These are phyloP conservation scores for Sarocladium strictum DNA, from an alignment of 2,329 filamentous ascomycete genomes.

Conservation along the genomic window DNA sequence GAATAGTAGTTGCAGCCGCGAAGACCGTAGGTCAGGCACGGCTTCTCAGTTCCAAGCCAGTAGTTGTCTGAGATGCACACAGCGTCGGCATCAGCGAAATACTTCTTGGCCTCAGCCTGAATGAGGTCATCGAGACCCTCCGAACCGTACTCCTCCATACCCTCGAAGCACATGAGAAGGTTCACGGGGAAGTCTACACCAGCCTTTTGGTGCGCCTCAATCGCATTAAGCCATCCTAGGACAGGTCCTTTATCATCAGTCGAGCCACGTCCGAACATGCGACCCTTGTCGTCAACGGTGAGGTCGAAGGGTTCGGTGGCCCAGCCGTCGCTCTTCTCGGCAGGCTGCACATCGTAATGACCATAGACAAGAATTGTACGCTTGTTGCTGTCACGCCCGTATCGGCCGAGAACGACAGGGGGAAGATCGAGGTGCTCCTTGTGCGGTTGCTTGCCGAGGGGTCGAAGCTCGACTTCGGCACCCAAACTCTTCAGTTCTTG, in stretches of 20 bases:
- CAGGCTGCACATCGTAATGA: slow-evolving; percentile 98
- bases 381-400: slow-evolving; percentile 89
- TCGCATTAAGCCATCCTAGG: slow-evolving; percentile 94
- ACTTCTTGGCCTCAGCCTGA: slow-evolving; percentile 81
- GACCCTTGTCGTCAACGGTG: slow-evolving; percentile 78
- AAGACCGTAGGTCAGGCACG: slow-evolving; percentile 93
- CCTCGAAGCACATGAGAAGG: slow-evolving; percentile 98
- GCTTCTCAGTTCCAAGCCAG: slow-evolving; percentile 98
- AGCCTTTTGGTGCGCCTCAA: slow-evolving; percentile 94
- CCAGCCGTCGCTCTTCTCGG: slow-evolving; percentile 90
- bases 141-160: slow-evolving; percentile 98
- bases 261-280: slow-evolving; percentile 93
- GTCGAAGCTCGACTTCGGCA: slow-evolving; percentile 79
- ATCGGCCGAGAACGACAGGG: slow-evolving; percentile 85
- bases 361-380: slow-evolving; percentile 94
- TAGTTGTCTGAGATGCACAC: slow-evolving; percentile 99
- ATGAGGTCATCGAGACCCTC: slow-evolving; percentile 96
- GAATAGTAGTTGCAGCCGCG: slow-evolving; percentile 98
- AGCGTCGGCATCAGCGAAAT: slow-evolving; percentile 91
- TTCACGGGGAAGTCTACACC: slow-evolving; percentile 95
- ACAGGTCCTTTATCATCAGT: slow-evolving; percentile 99
- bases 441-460: slow-evolving; percentile 85
- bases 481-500: slow-evolving; percentile 77
- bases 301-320: slow-evolving; percentile 89
- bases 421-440: slow-evolving; percentile 88